A percentile compares a stretch with the other conserved stretches of the same genome.
Evolutionary conservation across 306 rosid genomes (phyloP).

Genomic region (Prunus kanzakura): DNA sequence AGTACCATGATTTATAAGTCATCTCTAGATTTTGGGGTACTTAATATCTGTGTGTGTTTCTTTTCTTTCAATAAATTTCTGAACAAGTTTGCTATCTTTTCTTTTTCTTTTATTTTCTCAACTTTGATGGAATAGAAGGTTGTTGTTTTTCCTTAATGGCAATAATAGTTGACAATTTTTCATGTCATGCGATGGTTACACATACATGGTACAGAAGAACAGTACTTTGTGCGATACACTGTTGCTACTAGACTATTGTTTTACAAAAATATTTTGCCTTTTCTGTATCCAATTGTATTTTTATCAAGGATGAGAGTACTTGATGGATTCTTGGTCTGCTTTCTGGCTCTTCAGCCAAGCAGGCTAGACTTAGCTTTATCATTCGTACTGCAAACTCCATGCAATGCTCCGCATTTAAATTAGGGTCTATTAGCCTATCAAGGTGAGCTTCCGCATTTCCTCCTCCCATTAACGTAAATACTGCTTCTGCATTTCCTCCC

Average conservation of each 20-base stretch:
- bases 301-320: constrained; percentile 15
- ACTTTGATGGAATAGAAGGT: too few species aligned
- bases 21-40: neutral
- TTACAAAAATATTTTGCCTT: neutral
- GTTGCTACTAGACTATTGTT: neutral
- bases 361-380: constrained; percentile 45
- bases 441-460: constrained; percentile 34
- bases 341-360: constrained; percentile 42
- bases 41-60: neutral
- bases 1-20: neutral
- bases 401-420: constrained; percentile 26
- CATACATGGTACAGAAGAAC: neutral
- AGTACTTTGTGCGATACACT: neutral
- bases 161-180: neutral
- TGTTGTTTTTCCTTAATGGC: neutral
- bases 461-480: constrained; percentile 12
- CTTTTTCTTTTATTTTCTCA: neutral
- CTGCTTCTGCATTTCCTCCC: too few species aligned
- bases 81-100: neutral
- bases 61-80: neutral
- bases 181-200: neutral
- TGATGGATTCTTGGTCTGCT: constrained; percentile 32
- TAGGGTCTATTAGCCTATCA: constrained; percentile 40
- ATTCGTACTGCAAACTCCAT: constrained; percentile 32
- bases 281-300: constrained; percentile 25